Percentiles rank a stretch among this genome's conserved stretches.
Conservation (phyloP, 106 monocot species). For the Apostasia shenzhenica region DNA sequence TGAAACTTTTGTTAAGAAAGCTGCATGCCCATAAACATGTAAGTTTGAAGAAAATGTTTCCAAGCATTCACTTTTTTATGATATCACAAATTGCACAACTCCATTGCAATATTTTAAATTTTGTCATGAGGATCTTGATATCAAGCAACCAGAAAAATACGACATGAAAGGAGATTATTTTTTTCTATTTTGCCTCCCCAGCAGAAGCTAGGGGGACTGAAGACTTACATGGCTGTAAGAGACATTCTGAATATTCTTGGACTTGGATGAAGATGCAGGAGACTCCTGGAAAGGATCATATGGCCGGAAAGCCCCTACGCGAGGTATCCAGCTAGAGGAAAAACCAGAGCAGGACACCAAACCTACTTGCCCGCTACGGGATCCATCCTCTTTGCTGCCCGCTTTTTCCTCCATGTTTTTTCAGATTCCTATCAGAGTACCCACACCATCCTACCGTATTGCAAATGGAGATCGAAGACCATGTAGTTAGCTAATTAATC, state of each 20-base stretch:
- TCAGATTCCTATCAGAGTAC: not conserved
- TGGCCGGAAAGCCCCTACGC: constrained; percentile 16
- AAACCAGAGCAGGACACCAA: not conserved
- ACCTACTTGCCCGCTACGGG: not conserved
- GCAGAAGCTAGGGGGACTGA: not conserved
- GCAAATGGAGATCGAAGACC: too few species aligned
- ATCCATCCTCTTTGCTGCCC: constrained; percentile 18
- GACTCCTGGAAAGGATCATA: not conserved
- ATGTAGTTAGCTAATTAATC: too few species aligned
- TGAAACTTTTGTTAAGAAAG: too few species aligned
- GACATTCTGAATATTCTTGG: constrained; percentile 5
- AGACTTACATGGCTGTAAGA: constrained; percentile 36
- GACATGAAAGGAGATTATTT: not conserved
- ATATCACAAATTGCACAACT: too few species aligned
- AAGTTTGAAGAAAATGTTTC: too few species aligned
- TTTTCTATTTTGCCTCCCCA: not conserved
- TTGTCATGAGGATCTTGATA: not conserved
- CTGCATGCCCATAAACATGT: too few species aligned
- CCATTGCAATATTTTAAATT: too few species aligned
- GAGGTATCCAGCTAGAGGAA: constrained; percentile 7
- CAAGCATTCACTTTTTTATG: too few species aligned
- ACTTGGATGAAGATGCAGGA: constrained; percentile 7
- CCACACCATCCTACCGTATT: constrained; percentile 7
- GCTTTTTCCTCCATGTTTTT: constrained; percentile 9
- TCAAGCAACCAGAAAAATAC: not conserved